Evolutionary conservation across 116 monocot species (phyloP), one percentile per base, ranked within the genome.

Genomic region (Phalaenopsis hybrid): DNA sequence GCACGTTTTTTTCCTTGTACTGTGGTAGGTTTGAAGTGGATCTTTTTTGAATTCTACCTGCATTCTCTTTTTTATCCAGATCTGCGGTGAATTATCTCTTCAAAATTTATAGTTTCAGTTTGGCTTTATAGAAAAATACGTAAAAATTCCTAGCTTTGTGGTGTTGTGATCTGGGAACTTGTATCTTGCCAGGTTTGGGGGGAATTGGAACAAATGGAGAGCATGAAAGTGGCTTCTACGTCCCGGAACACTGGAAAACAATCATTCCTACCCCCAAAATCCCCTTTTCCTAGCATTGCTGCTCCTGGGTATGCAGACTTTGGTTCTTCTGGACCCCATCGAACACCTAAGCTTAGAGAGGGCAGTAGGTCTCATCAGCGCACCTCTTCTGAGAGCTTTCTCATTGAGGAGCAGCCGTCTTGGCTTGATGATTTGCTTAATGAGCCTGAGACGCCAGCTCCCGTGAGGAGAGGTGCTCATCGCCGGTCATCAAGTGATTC

Each of bases 341-440:
- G 83, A 16, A 57, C 81, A 74, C 82, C 77, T 8, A 87, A 80
- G 63, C 85, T 78, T 2, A 86, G 85, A 82, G 90, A 95, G 21
- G 88, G 86, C 0, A 79, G 81, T 21, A 78, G 57, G 25, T 86
- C 77, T 59, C 95, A 95, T 72, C 91, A 91, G 83, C 91, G 93
- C 13, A 93, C 92, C 82, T 87, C 91, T 10, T 95, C 95, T 1
- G 95, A 92, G 86, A 91, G 91, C 83, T 88, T 91, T 82, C 74
- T 93, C 25, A 88, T 92, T 43, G 95, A 95, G 57, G 95, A 95
- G 78, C 95, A 95, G 83, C 95, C 95, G 8, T 93, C 91, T 48
- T 95, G 95, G 95, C 86, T 95, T 15, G 95, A 95, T 69, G 95
- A 95, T 44, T 85, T 95, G 52, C 95, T 95, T 21, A 87, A 90